phyloP scores from a whole-genome alignment of 768 basidiomycete genomes.

The Macrolepiota fuliginosa region DNA sequence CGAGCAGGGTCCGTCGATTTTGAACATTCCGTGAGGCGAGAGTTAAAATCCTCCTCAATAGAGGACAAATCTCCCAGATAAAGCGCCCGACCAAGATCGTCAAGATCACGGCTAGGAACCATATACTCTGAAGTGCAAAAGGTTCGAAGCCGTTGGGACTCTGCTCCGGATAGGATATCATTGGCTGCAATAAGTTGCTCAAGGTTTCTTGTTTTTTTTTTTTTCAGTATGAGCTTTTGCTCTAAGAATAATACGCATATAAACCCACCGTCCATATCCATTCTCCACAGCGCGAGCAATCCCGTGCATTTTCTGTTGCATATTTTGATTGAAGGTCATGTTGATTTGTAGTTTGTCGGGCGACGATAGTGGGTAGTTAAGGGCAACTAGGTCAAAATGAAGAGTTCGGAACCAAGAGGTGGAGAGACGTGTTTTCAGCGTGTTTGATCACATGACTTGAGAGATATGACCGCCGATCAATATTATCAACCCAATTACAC shows the following conservation, averaged over 20 bases:
- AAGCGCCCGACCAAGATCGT: constrained; percentile 28
- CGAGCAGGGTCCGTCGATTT: neutral
- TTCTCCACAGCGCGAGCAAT: constrained; percentile 16
- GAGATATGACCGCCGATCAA: neutral
- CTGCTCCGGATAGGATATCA: constrained; percentile 31
- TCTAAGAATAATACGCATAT: neutral
- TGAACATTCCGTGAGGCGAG: constrained; percentile 17
- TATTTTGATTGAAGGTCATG: constrained; percentile 6
- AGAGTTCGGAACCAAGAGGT: no score
- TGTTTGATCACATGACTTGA: neutral
- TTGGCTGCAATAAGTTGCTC: constrained; percentile 29
- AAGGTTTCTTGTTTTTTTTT: constrained; percentile 20
- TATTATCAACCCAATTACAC: neutral
- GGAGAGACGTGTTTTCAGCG: neutral
- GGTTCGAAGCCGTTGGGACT: constrained; percentile 35
- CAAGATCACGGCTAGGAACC: constrained; percentile 34
- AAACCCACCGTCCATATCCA: constrained; percentile 22
- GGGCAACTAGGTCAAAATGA: no score
- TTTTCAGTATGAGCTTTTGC: neutral
- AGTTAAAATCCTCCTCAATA: constrained; percentile 24
- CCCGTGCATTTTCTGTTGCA: constrained; percentile 9
- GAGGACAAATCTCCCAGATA: constrained; percentile 22
- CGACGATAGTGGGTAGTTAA: neutral
- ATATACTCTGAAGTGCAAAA: constrained; percentile 33
- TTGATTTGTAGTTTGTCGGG: neutral